Percentiles rank a stretch among this genome's conserved stretches.
Evolutionary conservation across 2,329 filamentous ascomycete species (phyloP).

Genomic region (Arthrobotrys conoides): DNA sequence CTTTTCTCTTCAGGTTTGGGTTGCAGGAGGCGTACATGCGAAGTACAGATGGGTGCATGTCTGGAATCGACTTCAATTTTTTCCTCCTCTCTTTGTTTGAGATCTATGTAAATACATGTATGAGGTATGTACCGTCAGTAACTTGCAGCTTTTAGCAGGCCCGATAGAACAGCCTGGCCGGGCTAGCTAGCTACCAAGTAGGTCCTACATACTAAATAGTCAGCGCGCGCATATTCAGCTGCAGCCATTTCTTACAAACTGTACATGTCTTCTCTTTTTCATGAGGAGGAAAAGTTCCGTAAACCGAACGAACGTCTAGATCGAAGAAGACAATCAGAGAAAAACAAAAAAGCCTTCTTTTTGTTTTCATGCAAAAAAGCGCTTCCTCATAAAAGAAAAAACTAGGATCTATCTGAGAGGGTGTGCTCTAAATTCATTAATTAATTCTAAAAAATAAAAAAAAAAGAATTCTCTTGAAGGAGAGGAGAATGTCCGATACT

Average conservation of each 20-base stretch:
- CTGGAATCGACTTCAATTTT: not conserved
- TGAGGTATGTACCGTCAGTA: too few species aligned
- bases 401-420: not conserved
- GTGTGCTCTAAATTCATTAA: not conserved
- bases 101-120: too few species aligned
- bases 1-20: not conserved
- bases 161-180: not conserved
- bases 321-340: too few species aligned
- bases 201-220: too few species aligned
- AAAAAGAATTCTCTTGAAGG: not conserved
- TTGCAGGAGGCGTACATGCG: not conserved
- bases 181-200: too few species aligned
- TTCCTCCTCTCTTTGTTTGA: not conserved
- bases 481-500: slow-evolving; percentile 12
- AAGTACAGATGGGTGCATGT: not conserved
- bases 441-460: too few species aligned
- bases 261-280: not conserved
- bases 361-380: slow-evolving; percentile 1
- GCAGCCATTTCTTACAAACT: slow-evolving; percentile 1
- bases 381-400: too few species aligned
- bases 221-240: not conserved
- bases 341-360: not conserved
- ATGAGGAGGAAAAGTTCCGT: not conserved
- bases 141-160: not conserved
- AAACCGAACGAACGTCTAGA: not conserved